Evolutionary conservation across 768 basidiomycete species (phyloP).

Genomic region (Mycena floridula): DNA sequence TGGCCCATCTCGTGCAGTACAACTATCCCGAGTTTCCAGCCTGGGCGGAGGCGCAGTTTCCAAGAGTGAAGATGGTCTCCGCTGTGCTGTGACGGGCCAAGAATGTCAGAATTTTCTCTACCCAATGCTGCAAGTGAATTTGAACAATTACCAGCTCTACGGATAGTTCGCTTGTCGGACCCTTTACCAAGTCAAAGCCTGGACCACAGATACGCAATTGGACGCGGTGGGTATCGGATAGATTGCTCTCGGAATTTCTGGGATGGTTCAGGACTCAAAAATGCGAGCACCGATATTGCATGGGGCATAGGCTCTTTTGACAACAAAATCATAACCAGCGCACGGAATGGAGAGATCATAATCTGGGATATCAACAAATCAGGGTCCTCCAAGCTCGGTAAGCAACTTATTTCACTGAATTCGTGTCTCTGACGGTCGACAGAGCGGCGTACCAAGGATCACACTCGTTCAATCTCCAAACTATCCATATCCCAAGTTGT

Average conservation of each 20-base stretch:
- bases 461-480: conserved; percentile 66
- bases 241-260: conserved; percentile 73
- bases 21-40: conserved; percentile 51
- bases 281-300: conserved; percentile 73
- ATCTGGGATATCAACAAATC: conserved; percentile 76
- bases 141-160: conserved; percentile 40
- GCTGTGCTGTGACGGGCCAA: conserved; percentile 73
- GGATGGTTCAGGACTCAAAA: conserved; percentile 73
- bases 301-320: conserved; percentile 67
- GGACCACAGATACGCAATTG: conserved; percentile 48
- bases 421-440: not conserved
- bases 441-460: conserved; percentile 66
- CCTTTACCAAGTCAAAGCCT: conserved; percentile 28
- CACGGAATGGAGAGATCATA: conserved; percentile 75
- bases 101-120: conserved; percentile 47
- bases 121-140: not conserved
- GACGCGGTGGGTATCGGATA: conserved; percentile 59
- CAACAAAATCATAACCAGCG: conserved; percentile 76
- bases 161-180: conserved; percentile 53
- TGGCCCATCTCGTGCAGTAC: conserved; percentile 43
- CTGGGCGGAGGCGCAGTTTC: conserved; percentile 64
- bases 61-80: conserved; percentile 56
- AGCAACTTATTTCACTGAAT: conserved; percentile 11
- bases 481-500: conserved; percentile 63
- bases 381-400: conserved; percentile 67